Evolutionary conservation across 2,329 filamentous ascomycete species (phyloP).

Genomic region (Arthrobotrys entomopaga): DNA sequence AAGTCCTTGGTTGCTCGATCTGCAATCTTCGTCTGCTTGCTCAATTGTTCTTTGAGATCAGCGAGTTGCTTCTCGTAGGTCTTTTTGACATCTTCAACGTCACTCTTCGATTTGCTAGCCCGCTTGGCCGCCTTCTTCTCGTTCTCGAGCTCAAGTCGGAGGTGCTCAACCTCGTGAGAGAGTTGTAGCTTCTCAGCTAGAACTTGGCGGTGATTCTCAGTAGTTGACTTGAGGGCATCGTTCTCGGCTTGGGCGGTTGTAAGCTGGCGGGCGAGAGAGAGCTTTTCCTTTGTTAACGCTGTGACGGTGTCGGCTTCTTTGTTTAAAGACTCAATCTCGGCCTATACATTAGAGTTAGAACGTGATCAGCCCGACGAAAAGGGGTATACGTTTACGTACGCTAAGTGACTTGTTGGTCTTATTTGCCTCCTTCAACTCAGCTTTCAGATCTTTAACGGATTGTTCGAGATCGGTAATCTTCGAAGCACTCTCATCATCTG

Average conservation of each 20-base stretch:
- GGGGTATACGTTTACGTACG: slow-evolving; percentile 32
- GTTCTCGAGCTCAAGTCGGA: slow-evolving; percentile 67
- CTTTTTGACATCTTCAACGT: slow-evolving; percentile 43
- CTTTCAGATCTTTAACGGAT: slow-evolving; percentile 61
- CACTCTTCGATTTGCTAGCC: slow-evolving; percentile 50
- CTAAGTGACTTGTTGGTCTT: slow-evolving; percentile 58
- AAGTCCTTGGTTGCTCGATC: slow-evolving; percentile 42
- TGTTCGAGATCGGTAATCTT: slow-evolving; percentile 48
- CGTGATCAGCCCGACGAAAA: background rate
- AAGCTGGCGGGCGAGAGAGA: slow-evolving; percentile 62
- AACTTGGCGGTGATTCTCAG: slow-evolving; percentile 68
- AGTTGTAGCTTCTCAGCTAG: slow-evolving; percentile 66
- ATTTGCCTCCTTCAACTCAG: slow-evolving; percentile 61
- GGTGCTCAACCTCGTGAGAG: slow-evolving; percentile 65
- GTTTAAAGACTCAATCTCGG: slow-evolving; percentile 48
- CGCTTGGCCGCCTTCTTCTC: slow-evolving; percentile 64
- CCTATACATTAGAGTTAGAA: slow-evolving; percentile 31
- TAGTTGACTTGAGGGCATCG: slow-evolving; percentile 70
- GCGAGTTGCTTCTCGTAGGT: slow-evolving; percentile 33
- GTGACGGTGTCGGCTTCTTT: slow-evolving; percentile 42
- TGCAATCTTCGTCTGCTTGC: slow-evolving; percentile 45
- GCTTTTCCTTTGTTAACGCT: slow-evolving; percentile 45
- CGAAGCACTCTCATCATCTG: slow-evolving; percentile 60
- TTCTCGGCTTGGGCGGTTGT: slow-evolving; percentile 72
- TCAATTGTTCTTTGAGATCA: slow-evolving; percentile 52